Evolutionary conservation across 805 yeast species (phyloP), one percentile per base, ranked within the genome.

Genomic region (Crinitomyces ghanaensis): DNA sequence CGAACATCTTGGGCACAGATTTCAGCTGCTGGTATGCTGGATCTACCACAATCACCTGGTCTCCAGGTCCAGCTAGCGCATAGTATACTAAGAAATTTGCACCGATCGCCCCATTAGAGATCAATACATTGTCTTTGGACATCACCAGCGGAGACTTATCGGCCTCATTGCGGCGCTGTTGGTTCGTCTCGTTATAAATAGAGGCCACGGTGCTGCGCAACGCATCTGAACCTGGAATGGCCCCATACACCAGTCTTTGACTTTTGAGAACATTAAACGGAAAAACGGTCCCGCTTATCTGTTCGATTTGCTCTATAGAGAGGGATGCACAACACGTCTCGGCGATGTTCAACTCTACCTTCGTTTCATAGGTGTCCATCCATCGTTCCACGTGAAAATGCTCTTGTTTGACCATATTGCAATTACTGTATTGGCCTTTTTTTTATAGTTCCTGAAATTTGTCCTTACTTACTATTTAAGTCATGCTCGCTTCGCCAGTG

Each of bases 21-120:
- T 54, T 43, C 17, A 70, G 48, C 44, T 69, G 75, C 45, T 66
- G 68, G 50, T 70, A 70, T 1, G 63, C 57, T 9, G 76, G 76
- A 34, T 60, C 61, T 5, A 65, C 61, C 13, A 63, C 67, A 28
- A 69, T 56, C 4, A 65, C 66, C 37, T 64, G 71, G 39, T 68
- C 74, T 4, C 58, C 65, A 4, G 59, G 54, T 22, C 62, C 61
- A 5, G 63, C 61, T 4, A 70, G 38, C 1, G 68, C 48, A 39
- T 68, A 68, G 37, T 64, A 57, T 2, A 59, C 40, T 18, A 69
- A 51, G 43, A 67, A 70, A 41, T 70, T 70, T 20, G 68, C 74
- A 5, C 68, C 75, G 49, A 71, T 71, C 3, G 72, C 74, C 17
- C 76, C 76, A 43, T 68, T 67, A 16, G 73, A 66, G 19, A 68